A percentile compares a stretch with the other conserved stretches of the same genome.
phyloP scores from a whole-genome alignment of 2,329 filamentous ascomycete species.

The Cladophialophora bantiana region DNA sequence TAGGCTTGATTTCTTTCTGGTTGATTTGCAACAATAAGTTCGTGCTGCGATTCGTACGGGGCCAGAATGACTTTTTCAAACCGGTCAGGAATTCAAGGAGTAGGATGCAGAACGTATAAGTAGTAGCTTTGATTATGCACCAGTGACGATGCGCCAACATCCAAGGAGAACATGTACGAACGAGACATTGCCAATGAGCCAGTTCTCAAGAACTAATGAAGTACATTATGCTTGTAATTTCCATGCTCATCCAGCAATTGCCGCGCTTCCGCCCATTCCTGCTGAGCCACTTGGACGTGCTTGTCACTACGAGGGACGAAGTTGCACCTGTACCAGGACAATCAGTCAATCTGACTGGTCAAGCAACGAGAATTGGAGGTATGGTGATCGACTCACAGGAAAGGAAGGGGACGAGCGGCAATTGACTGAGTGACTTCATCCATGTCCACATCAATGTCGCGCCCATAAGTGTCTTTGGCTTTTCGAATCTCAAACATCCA shows the following conservation, averaged over 20 bases:
- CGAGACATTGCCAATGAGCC: too few species aligned
- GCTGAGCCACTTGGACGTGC: not conserved
- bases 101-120: too few species aligned
- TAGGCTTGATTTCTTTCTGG: not conserved
- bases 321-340: too few species aligned
- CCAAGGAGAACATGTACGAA: too few species aligned
- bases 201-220: not conserved
- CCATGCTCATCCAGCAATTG: not conserved
- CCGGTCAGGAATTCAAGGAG: too few species aligned
- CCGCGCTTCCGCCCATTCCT: not conserved
- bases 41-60: too few species aligned
- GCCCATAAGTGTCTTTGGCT: slow-evolving; percentile 37
- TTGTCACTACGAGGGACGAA: slow-evolving; percentile 1
- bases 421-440: slow-evolving; percentile 53
- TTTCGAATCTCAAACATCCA: slow-evolving; percentile 53
- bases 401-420: slow-evolving; percentile 36
- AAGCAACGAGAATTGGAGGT: not conserved
- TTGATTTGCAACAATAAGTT: too few species aligned
- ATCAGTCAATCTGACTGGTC: not conserved
- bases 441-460: slow-evolving; percentile 47
- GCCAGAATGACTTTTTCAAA: too few species aligned
- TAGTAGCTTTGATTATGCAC: too few species aligned
- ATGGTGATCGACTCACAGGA: not conserved
- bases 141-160: too few species aligned
- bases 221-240: not conserved